phyloP scores from a whole-genome alignment of 1,284 basidiomycete genomes.

The Cryptococcus sp. region DNA sequence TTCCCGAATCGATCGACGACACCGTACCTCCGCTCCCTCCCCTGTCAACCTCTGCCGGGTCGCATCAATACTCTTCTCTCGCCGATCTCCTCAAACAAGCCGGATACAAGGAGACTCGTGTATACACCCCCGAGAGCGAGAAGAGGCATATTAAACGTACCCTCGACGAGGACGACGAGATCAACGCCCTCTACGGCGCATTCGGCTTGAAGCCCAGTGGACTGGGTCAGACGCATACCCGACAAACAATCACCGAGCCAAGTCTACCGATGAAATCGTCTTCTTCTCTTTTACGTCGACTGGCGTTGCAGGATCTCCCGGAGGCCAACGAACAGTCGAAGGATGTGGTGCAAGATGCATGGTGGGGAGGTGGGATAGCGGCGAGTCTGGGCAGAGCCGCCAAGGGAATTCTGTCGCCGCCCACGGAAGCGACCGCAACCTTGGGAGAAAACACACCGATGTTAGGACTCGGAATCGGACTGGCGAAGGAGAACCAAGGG shows the following conservation, averaged over 20 bases:
- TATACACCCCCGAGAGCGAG: conserved; percentile 76
- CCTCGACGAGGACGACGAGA: conserved; percentile 28
- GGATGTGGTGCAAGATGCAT: conserved; percentile 10
- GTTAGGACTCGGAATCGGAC: conserved; percentile 20
- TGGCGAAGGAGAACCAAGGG: conserved; percentile 30
- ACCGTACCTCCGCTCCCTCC: conserved; percentile 15
- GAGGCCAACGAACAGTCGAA: background rate
- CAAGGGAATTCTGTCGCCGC: conserved; percentile 12
- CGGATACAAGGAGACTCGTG: conserved; percentile 80
- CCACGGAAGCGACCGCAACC: conserved; percentile 4
- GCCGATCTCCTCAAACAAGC: conserved; percentile 76
- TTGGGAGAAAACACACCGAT: background rate
- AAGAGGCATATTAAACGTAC: conserved; percentile 42
- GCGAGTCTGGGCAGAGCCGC: conserved; percentile 13
- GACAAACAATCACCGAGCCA: conserved; percentile 27
- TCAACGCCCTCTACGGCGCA: conserved; percentile 32
- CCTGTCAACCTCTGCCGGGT: conserved; percentile 1
- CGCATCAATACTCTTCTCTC: conserved; percentile 60
- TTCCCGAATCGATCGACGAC: conserved; percentile 20
- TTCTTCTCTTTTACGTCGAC: conserved; percentile 24
- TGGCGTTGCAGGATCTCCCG: conserved; percentile 20
- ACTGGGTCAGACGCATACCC: conserved; percentile 6
- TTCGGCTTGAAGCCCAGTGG: conserved; percentile 21
- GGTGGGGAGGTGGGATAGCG: conserved; percentile 26
- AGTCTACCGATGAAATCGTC: conserved; percentile 25